Base-by-base conservation (phyloP, 1,284 basidiomycete genomes). In the Papiliotrema nemorosa region DNA sequence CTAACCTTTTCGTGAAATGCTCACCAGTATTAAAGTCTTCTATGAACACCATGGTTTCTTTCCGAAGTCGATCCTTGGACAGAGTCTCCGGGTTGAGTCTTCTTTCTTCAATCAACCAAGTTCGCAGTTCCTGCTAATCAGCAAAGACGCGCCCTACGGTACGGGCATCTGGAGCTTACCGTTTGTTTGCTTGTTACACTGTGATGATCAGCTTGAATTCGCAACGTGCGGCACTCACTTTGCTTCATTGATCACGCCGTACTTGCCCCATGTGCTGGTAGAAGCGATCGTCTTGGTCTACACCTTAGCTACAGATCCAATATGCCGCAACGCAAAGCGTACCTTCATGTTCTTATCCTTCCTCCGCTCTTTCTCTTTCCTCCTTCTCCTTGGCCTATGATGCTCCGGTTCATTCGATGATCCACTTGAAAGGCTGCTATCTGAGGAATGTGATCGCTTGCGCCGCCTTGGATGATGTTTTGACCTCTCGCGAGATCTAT, bases 11-110 rank as follows among this genome's bases (percentile, higher is more conserved):
- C 14, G 44, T 34, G 49, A 54, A 41, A 43, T 39, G 42, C 78
- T 50, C 53, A 84, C 88, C 87, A 20, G 90, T 93, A 64, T 93
- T 93, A 70, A 80, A 93, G 67, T 92, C 90, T 70, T 93, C 90
- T 48, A 77, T 72, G 47, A 73, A 90, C 18, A 79, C 78, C 5
- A 82, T 77, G 68, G 92, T 92, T 61, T 90, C 85, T 61, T 90
- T 90, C 74, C 84, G 85, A 54, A 82, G 84, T 60, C 86, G 85
- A 35, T 90, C 87, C 67, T 88, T 90, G 5, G 85, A 80, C 39
- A 90, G 77, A 1, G 84, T 85, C 73, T 92, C 90, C 0, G 88
- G 88, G 69, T 93, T 93, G 60, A 90, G 78, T 70, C 85, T 88
- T 43, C 85, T 82, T 68, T 93, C 90, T 66, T 92, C 90, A 16